phyloP scores from a whole-genome alignment of 306 rosid species.

The Glycine latifolia region DNA sequence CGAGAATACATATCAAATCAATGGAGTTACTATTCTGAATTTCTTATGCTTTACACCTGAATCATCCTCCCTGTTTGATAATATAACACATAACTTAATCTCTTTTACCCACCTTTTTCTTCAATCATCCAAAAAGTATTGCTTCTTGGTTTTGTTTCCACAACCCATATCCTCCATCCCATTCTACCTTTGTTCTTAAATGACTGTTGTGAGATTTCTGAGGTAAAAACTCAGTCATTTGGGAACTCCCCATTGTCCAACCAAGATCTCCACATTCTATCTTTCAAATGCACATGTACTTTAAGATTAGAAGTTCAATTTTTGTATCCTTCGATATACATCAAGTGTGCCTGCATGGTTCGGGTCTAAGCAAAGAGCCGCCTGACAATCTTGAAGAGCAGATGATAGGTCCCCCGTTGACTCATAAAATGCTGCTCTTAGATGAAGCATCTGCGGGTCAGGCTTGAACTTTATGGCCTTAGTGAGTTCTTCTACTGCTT shows the following conservation, averaged over 20 bases:
- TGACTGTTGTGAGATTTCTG: slow-evolving; percentile 13
- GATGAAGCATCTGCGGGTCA: slow-evolving; percentile 86
- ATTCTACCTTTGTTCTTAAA: slow-evolving; percentile 30
- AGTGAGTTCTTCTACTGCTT: slow-evolving; percentile 81
- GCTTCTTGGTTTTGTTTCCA: slow-evolving; percentile 37
- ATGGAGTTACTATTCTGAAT: slow-evolving; percentile 29
- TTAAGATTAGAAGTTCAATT: slow-evolving; percentile 46
- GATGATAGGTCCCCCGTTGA: slow-evolving; percentile 64
- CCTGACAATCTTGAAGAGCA: slow-evolving; percentile 75
- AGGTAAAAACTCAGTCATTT: slow-evolving; percentile 17
- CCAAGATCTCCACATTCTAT: slow-evolving; percentile 22
- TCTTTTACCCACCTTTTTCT: slow-evolving; percentile 4
- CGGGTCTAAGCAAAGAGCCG: slow-evolving; percentile 86
- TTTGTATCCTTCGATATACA: slow-evolving; percentile 60
- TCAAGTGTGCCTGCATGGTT: slow-evolving; percentile 73
- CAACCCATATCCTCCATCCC: slow-evolving; percentile 28
- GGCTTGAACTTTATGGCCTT: slow-evolving; percentile 83
- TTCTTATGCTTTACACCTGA: slow-evolving; percentile 34
- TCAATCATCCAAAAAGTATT: slow-evolving; percentile 32
- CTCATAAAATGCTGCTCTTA: slow-evolving; percentile 84
- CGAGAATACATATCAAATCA: slow-evolving; percentile 42
- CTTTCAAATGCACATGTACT: neutral
- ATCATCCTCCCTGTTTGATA: slow-evolving; percentile 37
- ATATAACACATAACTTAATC: slow-evolving; percentile 31
- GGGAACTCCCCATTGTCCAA: slow-evolving; percentile 24